A percentile compares a stretch with the other conserved stretches of the same genome.
Conservation (phyloP, 2,329 filamentous ascomycete species). For the Colletotrichum camelliae region DNA sequence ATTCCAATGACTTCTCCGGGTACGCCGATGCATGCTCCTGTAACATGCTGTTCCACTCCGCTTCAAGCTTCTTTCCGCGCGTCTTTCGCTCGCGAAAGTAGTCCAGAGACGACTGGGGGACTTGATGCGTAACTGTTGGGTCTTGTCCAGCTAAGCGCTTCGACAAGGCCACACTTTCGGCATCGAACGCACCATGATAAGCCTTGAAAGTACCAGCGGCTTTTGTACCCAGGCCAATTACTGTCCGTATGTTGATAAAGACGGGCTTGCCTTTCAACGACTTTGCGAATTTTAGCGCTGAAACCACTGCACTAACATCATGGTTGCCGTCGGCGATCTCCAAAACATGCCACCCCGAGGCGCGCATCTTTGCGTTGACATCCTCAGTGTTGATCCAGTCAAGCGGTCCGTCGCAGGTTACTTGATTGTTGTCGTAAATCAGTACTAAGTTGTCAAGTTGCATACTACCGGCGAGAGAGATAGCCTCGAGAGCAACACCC, state of each 20-base stretch:
- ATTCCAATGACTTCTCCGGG: conserved; percentile 53
- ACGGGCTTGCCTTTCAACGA: conserved; percentile 48
- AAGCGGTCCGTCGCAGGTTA: conserved; percentile 61
- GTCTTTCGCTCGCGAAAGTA: conserved; percentile 49
- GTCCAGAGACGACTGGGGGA: conserved; percentile 28
- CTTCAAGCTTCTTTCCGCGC: conserved; percentile 48
- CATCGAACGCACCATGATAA: conserved; percentile 57
- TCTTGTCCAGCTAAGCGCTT: conserved; percentile 11
- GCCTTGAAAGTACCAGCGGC: conserved; percentile 54
- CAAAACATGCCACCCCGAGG: conserved; percentile 57
- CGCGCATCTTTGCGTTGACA: conserved; percentile 59
- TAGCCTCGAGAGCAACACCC: conserved; percentile 59
- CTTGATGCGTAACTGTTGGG: neutral
- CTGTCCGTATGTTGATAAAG: conserved; percentile 62
- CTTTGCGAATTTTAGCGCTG: conserved; percentile 40
- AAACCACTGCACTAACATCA: conserved; percentile 50
- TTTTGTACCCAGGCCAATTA: conserved; percentile 58
- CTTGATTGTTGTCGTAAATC: conserved; percentile 64
- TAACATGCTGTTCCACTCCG: conserved; percentile 50
- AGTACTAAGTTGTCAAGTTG: conserved; percentile 57
- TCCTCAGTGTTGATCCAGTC: conserved; percentile 59
- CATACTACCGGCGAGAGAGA: conserved; percentile 57
- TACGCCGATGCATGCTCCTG: conserved; percentile 45
- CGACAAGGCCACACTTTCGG: conserved; percentile 49
- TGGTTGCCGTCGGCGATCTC: conserved; percentile 54